Conservation (phyloP, 805 yeast genomes). For the Ogataea corticis region DNA sequence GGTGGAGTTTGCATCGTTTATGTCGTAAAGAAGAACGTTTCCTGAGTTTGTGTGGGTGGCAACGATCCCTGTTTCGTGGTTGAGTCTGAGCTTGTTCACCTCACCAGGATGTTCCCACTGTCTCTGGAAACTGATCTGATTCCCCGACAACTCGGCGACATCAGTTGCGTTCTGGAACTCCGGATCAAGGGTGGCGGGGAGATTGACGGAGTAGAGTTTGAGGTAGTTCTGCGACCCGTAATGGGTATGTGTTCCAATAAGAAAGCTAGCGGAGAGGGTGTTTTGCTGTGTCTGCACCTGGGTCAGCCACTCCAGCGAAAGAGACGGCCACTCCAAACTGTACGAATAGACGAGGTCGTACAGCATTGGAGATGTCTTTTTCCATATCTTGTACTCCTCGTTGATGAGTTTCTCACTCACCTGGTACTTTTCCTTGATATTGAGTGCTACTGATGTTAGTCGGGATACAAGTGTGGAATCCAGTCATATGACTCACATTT, state of each 20-base stretch:
- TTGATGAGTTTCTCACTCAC: slow-evolving; percentile 62
- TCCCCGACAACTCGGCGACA: slow-evolving; percentile 27
- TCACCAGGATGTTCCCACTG: slow-evolving; percentile 67
- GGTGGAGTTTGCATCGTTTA: slow-evolving; percentile 20
- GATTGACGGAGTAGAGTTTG: slow-evolving; percentile 42
- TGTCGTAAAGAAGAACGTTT: slow-evolving; percentile 45
- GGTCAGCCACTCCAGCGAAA: slow-evolving; percentile 70
- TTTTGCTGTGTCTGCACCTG: slow-evolving; percentile 27
- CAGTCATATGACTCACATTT: slow-evolving; percentile 3
- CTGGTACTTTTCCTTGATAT: slow-evolving; percentile 42
- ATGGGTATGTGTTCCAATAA: slow-evolving; percentile 50
- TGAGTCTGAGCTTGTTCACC: slow-evolving; percentile 59
- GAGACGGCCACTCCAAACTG: slow-evolving; percentile 68
- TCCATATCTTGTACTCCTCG: slow-evolving; percentile 83
- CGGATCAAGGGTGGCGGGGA: slow-evolving; percentile 53
- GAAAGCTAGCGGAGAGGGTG: slow-evolving; percentile 31
- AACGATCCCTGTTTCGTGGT: slow-evolving; percentile 47
- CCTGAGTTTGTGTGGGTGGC: slow-evolving; percentile 60
- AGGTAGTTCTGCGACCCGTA: slow-evolving; percentile 44
- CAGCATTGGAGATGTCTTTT: slow-evolving; percentile 75
- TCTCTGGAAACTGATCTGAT: slow-evolving; percentile 44
- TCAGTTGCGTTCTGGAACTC: slow-evolving; percentile 22
- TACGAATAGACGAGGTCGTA: slow-evolving; percentile 73
- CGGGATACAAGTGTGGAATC: neutral
- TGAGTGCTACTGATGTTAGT: slow-evolving; percentile 23